A percentile compares a stretch with the other conserved stretches of the same genome.
Conservation (phyloP, 495 filamentous ascomycete genomes). For the Lophiotrema nucula region DNA sequence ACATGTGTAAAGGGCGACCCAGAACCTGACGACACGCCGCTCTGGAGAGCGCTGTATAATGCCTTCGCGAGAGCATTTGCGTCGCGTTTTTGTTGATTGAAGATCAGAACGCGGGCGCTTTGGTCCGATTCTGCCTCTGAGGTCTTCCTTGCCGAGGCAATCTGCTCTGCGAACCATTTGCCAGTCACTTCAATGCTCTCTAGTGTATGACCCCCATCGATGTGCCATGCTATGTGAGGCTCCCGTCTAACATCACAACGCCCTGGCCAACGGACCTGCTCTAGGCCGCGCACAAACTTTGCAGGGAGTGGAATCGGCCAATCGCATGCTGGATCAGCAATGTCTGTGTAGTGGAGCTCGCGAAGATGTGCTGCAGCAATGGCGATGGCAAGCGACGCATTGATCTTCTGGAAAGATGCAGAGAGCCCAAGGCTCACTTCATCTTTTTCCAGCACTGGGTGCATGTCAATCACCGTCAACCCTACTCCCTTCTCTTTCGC, state of each 20-base stretch:
- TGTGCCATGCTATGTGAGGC: constrained; percentile 72
- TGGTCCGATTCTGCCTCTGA: background rate
- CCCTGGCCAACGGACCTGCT: constrained; percentile 72
- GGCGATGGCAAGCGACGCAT: constrained; percentile 79
- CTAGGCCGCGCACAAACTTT: constrained; percentile 72
- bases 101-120: constrained; percentile 61
- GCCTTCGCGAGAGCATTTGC: constrained; percentile 64
- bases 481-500: constrained; percentile 64
- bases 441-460: constrained; percentile 58
- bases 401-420: constrained; percentile 79
- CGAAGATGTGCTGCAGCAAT: constrained; percentile 63
- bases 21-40: constrained; percentile 43
- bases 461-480: constrained; percentile 59
- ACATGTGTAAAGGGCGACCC: constrained; percentile 69
- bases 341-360: constrained; percentile 44
- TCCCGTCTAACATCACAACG: constrained; percentile 77
- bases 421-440: constrained; percentile 70
- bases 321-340: constrained; percentile 45
- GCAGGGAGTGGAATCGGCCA: constrained; percentile 50
- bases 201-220: constrained; percentile 88
- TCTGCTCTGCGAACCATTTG: constrained; percentile 71
- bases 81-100: constrained; percentile 91
- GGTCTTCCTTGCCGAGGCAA: constrained; percentile 10
- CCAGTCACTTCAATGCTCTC: constrained; percentile 80
- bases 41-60: constrained; percentile 62